Conservation (phyloP, 495 filamentous ascomycete species). For the Aspergillus kassunensis region DNA sequence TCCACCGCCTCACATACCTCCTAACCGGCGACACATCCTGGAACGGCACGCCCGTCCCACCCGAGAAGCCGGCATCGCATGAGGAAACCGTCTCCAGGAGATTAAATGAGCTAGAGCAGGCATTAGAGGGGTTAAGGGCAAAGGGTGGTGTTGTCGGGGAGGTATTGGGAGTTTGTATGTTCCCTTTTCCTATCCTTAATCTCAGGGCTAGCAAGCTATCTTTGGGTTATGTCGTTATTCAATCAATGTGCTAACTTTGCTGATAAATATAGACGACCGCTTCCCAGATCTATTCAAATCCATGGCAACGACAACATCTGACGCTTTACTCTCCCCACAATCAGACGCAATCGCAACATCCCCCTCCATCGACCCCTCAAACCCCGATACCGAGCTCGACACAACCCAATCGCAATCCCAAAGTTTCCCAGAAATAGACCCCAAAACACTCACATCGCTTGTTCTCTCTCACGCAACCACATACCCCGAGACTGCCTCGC, state of each 20-base stretch:
- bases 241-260: too few species aligned
- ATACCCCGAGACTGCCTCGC: slow-evolving; percentile 73
- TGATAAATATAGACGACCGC: slow-evolving; percentile 55
- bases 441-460: slow-evolving; percentile 50
- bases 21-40: slow-evolving; percentile 57
- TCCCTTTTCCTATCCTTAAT: slow-evolving; percentile 14
- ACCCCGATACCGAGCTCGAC: slow-evolving; percentile 16
- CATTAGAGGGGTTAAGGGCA: slow-evolving; percentile 46
- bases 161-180: slow-evolving; percentile 44
- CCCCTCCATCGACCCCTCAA: slow-evolving; percentile 22
- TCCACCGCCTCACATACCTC: slow-evolving; percentile 69
- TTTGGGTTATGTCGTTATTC: too few species aligned
- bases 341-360: slow-evolving; percentile 37
- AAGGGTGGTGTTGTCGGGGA: slow-evolving; percentile 47
- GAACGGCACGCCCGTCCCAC: slow-evolving; percentile 39
- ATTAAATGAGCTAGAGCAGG: slow-evolving; percentile 61
- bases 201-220: too few species aligned
- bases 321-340: slow-evolving; percentile 19
- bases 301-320: not conserved
- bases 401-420: not conserved
- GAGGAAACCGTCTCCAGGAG: slow-evolving; percentile 49
- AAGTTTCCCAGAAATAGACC: not conserved
- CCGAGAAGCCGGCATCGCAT: slow-evolving; percentile 31
- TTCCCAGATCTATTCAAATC: slow-evolving; percentile 57
- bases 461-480: slow-evolving; percentile 69